Base-by-base conservation (phyloP, 331 rosid species). In the Ulmus americana region DNA sequence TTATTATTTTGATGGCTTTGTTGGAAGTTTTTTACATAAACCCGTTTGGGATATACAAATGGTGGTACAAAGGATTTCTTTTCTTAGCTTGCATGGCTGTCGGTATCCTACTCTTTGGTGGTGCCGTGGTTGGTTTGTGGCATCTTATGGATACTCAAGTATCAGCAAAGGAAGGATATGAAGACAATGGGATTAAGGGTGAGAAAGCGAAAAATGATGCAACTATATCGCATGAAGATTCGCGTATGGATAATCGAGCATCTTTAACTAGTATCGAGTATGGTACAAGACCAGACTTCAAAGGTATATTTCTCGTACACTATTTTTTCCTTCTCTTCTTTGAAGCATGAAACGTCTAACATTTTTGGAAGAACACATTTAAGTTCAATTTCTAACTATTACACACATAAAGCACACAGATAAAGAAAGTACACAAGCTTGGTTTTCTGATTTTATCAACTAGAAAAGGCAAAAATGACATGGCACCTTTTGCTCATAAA, bases 1-100 rank as follows among this genome's bases (percentile, higher is more conserved):
- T 92, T 54, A 79, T 92, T 52, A 38, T 85, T 70, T 67, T 82
- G 13, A 9, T 85, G 60, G 55, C 47, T 15, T 74, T 88, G 68
- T 63, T 86, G 74, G 70, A 92, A 47, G 43, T 66, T 43, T 83
- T 59, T 75, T 89, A 92, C 79, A 77, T 92, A 62, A 83, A 77
- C 20, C 96, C 90, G 51, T 83, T 14, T 52, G 38, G 76, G 28
- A 77, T 92, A 56, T 6, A 22, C 0, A 62, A 55, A 67, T 86
- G 96, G 95, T 92, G 96, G 96, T 89, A 85, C 86, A 92, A 74
- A 61, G 96, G 95, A 67, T 74, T 92, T 42, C 89, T 92, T 47
- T 75, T 81, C 55, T 58, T 84, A 4, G 70, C 48, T 28, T 83
- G 87, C 83, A 88, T 92, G 96, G 61, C 78, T 74, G 80, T 81